These are phyloP conservation scores for Incumbomyces delicatus DNA, from an alignment of 2,329 filamentous ascomycete genomes.

Conservation along the genomic window DNA sequence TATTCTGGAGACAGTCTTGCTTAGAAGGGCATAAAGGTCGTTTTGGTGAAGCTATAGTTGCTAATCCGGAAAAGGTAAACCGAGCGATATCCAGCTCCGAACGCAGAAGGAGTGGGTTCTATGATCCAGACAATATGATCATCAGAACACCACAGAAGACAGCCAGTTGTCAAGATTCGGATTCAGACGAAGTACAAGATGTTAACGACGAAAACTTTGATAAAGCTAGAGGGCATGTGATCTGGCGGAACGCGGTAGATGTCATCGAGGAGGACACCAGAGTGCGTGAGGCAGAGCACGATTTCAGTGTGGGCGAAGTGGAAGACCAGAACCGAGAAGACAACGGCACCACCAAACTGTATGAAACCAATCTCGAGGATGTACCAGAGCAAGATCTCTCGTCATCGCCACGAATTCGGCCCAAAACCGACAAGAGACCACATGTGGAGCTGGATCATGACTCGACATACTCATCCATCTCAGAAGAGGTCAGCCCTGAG, in stretches of 20 bases:
- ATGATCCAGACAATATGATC: slow-evolving; percentile 18
- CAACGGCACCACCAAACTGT: not conserved
- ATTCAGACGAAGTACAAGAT: not conserved
- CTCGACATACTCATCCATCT: slow-evolving; percentile 3
- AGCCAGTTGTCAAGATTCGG: not conserved
- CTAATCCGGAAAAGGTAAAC: not conserved
- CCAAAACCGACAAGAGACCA: not conserved
- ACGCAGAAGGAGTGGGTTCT: slow-evolving; percentile 12
- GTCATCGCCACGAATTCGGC: not conserved
- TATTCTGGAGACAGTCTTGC: slow-evolving; percentile 13
- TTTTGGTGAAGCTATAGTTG: slow-evolving; percentile 3
- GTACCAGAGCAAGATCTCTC: slow-evolving; percentile 6
- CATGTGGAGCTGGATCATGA: not conserved
- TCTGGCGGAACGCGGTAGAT: slow-evolving; percentile 2
- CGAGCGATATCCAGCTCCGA: slow-evolving; percentile 8
- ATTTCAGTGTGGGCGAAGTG: not conserved
- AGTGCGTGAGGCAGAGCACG: not conserved
- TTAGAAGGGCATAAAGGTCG: not conserved
- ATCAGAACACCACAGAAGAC: not conserved
- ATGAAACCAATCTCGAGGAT: slow-evolving; percentile 3
- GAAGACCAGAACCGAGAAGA: not conserved
- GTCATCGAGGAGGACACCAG: slow-evolving; percentile 5
- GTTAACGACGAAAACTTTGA: slow-evolving; percentile 1
- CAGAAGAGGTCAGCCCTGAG: not conserved
- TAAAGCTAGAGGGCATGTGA: not conserved